Evolutionary conservation across 495 filamentous ascomycete species (phyloP).

Genomic region (Penicillium salamii): DNA sequence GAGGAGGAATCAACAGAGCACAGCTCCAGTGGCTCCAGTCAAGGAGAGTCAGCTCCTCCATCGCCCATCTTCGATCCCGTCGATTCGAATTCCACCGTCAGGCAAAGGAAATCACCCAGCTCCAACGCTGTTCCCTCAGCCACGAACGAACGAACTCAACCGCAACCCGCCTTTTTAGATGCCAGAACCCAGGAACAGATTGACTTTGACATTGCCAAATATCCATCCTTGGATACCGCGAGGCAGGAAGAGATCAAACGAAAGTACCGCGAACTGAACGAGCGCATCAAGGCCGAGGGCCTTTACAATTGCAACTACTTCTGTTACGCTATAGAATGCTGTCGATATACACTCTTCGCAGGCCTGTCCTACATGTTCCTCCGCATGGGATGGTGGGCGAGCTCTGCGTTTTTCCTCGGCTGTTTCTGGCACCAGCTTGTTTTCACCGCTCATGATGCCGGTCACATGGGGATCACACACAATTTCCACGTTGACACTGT

Average conservation of each 20-base stretch:
- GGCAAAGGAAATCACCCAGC: constrained; percentile 28
- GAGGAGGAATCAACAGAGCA: constrained; percentile 33
- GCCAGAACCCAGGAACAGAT: constrained; percentile 72
- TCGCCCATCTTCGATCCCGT: constrained; percentile 66
- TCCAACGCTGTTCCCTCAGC: constrained; percentile 30
- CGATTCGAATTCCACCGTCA: constrained; percentile 33
- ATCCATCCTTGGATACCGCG: constrained; percentile 70
- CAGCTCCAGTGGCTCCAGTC: constrained; percentile 44
- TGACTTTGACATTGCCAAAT: constrained; percentile 72
- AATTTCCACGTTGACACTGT: constrained; percentile 72
- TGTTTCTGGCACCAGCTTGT: constrained; percentile 86
- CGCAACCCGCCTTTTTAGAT: constrained; percentile 65
- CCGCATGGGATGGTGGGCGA: constrained; percentile 67
- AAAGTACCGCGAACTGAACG: constrained; percentile 74
- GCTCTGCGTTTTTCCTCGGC: constrained; percentile 72
- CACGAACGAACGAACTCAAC: constrained; percentile 20
- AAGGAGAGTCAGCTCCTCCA: constrained; percentile 35
- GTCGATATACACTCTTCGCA: constrained; percentile 75
- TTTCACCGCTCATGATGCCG: constrained; percentile 86
- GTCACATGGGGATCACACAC: constrained; percentile 92
- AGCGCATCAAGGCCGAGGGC: constrained; percentile 67
- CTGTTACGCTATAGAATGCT: constrained; percentile 71
- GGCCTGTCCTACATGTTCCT: constrained; percentile 62
- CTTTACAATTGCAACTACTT: constrained; percentile 86
- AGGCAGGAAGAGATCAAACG: constrained; percentile 76